A percentile compares a stretch with the other conserved stretches of the same genome.
Evolutionary conservation across 1,284 basidiomycete genomes (phyloP).

Genomic region (Apiotrichum montevideense): DNA sequence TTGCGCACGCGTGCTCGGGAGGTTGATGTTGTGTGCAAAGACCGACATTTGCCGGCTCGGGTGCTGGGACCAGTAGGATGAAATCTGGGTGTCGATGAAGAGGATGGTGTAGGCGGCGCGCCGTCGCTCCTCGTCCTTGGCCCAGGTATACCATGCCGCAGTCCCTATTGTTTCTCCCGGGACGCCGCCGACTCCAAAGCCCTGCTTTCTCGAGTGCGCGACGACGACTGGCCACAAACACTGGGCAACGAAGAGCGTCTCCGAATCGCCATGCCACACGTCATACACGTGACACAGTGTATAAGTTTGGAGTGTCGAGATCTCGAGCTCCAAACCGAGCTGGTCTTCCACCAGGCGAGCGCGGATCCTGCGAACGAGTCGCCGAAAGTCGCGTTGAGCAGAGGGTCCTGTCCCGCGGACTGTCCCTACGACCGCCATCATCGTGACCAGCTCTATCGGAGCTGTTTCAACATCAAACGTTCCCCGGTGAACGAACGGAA

Average conservation of each 20-base stretch:
- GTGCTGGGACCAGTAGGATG: slow-evolving; percentile 40
- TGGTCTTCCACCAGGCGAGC: slow-evolving; percentile 28
- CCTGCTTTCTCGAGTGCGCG: slow-evolving; percentile 37
- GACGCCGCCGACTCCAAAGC: slow-evolving; percentile 27
- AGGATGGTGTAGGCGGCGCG: slow-evolving; percentile 37
- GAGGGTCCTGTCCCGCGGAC: not conserved
- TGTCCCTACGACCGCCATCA: slow-evolving; percentile 35
- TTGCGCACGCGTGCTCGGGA: slow-evolving; percentile 27
- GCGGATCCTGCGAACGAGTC: slow-evolving; percentile 23
- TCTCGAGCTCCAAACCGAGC: slow-evolving; percentile 34
- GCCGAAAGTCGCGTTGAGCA: slow-evolving; percentile 7
- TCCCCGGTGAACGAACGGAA: slow-evolving; percentile 38
- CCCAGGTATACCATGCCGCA: slow-evolving; percentile 33
- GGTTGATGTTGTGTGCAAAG: slow-evolving; percentile 36
- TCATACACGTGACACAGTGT: slow-evolving; percentile 38
- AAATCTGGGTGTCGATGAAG: slow-evolving; percentile 38
- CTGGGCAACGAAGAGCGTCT: slow-evolving; percentile 36
- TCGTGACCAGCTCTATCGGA: slow-evolving; percentile 28
- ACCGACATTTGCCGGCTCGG: slow-evolving; percentile 35
- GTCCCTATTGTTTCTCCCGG: not conserved
- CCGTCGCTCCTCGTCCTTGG: slow-evolving; percentile 39
- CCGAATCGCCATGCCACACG: slow-evolving; percentile 33
- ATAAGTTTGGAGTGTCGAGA: slow-evolving; percentile 34
- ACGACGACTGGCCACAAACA: slow-evolving; percentile 41
- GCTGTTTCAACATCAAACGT: slow-evolving; percentile 32